Percentiles rank a stretch among this genome's conserved stretches.
Evolutionary conservation across 352 stramenopile genomes (phyloP).

Genomic region (Phytopythium sindhum): DNA sequence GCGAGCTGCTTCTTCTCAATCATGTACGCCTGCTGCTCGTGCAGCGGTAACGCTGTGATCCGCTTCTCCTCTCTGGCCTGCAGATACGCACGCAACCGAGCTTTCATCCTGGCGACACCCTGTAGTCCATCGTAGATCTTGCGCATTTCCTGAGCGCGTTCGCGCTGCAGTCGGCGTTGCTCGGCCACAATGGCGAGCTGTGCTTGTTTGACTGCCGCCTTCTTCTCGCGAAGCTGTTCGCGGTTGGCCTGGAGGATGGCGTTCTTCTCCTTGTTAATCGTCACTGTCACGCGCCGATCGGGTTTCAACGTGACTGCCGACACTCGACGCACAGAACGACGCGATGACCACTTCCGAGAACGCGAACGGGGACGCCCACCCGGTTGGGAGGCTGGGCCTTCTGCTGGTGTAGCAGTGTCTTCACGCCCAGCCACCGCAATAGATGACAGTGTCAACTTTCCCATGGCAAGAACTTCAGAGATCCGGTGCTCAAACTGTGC

Average conservation of each 20-base stretch:
- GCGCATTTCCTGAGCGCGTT: conserved; percentile 37
- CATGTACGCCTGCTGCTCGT: conserved; percentile 58
- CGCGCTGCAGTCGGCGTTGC: conserved; percentile 29
- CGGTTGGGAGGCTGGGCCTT: not conserved
- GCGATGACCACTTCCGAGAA: not conserved
- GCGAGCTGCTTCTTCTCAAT: conserved; percentile 55
- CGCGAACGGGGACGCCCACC: not conserved
- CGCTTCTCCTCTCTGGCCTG: conserved; percentile 32
- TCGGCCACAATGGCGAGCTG: conserved; percentile 26
- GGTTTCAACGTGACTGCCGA: conserved; percentile 5
- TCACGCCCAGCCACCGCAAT: not conserved
- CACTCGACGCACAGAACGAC: not conserved
- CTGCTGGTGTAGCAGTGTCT: not conserved
- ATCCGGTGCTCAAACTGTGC: conserved; percentile 55
- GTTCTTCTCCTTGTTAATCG: conserved; percentile 55
- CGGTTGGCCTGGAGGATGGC: conserved; percentile 43
- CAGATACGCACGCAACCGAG: conserved; percentile 47
- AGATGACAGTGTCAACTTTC: not conserved
- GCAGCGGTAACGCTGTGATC: conserved; percentile 42
- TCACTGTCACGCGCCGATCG: conserved; percentile 35
- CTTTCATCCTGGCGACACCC: conserved; percentile 55
- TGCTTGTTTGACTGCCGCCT: conserved; percentile 35
- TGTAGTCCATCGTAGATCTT: conserved; percentile 39
- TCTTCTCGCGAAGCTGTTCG: conserved; percentile 36
- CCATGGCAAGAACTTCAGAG: conserved; percentile 31